These are phyloP conservation scores for Emericellopsis atlantica DNA, from an alignment of 2,329 filamentous ascomycete species.

Conservation along the genomic window DNA sequence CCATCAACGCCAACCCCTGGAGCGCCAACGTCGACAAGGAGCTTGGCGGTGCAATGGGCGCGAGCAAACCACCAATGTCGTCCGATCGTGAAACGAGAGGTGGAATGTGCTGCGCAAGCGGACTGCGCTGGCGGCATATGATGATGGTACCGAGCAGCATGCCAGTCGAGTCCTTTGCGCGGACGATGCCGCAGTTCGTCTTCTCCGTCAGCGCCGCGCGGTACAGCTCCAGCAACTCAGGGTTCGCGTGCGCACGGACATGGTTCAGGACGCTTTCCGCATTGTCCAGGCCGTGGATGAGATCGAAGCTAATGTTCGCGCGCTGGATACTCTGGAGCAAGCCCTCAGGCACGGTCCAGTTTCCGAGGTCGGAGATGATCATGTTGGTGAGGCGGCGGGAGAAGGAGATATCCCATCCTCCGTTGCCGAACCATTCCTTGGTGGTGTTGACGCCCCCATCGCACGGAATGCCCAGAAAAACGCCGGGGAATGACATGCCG, in stretches of 20 bases:
- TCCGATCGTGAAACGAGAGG: constrained; percentile 47
- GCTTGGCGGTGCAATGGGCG: constrained; percentile 60
- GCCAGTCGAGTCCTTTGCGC: constrained; percentile 57
- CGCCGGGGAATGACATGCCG: constrained; percentile 67
- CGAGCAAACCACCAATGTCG: constrained; percentile 63
- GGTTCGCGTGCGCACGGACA: constrained; percentile 60
- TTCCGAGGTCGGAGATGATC: constrained; percentile 56
- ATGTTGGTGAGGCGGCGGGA: constrained; percentile 51
- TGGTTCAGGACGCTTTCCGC: constrained; percentile 62
- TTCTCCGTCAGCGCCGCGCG: constrained; percentile 59
- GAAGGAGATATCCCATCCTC: constrained; percentile 70
- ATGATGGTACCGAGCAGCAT: constrained; percentile 69
- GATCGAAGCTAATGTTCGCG: constrained; percentile 66
- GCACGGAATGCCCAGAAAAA: constrained; percentile 72
- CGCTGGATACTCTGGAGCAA: constrained; percentile 61
- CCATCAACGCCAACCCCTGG: constrained; percentile 70
- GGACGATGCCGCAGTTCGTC: constrained; percentile 66
- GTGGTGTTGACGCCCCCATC: constrained; percentile 31
- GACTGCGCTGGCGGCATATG: constrained; percentile 59
- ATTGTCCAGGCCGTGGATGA: constrained; percentile 71
- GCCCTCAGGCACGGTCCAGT: constrained; percentile 66
- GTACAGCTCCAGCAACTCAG: constrained; percentile 72
- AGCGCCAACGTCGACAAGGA: constrained; percentile 56
- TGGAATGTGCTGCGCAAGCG: constrained; percentile 58
- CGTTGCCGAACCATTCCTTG: constrained; percentile 75